phyloP scores from a whole-genome alignment of 2,329 filamentous ascomycete genomes.

The Xylariaceae sp. region DNA sequence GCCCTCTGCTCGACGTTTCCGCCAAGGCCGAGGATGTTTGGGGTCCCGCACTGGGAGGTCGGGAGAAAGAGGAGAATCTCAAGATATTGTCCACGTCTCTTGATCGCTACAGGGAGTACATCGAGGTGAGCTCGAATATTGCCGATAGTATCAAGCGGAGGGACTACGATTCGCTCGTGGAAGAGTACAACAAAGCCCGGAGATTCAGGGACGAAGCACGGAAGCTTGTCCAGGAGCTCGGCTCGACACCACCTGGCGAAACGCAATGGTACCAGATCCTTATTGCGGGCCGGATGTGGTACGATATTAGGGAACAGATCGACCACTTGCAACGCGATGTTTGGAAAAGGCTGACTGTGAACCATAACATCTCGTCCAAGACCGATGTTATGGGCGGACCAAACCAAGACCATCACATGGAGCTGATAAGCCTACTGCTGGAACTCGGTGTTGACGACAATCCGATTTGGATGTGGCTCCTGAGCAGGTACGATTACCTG shows the following conservation, averaged over 20 bases:
- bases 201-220: constrained; percentile 73
- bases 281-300: constrained; percentile 88
- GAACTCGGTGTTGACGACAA: constrained; percentile 93
- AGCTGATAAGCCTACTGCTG: constrained; percentile 80
- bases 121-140: constrained; percentile 71
- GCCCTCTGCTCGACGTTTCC: constrained; percentile 78
- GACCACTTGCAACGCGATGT: constrained; percentile 80
- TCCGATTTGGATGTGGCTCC: constrained; percentile 92
- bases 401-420: constrained; percentile 78
- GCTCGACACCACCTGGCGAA: constrained; percentile 58
- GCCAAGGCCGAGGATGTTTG: constrained; percentile 96
- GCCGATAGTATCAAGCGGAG: constrained; percentile 82
- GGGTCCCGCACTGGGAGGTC: constrained; percentile 86
- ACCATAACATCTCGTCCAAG: constrained; percentile 48
- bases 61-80: constrained; percentile 82
- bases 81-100: constrained; percentile 70
- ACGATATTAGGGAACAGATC: constrained; percentile 82
- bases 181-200: constrained; percentile 79
- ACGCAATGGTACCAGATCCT: constrained; percentile 78
- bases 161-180: constrained; percentile 81
- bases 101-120: constrained; percentile 71
- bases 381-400: constrained; percentile 42
- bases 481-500: constrained; percentile 81
- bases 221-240: constrained; percentile 51
- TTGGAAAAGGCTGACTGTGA: constrained; percentile 71